Base-by-base conservation (phyloP, 805 yeast genomes). In the Lipomyces starkeyi region DNA sequence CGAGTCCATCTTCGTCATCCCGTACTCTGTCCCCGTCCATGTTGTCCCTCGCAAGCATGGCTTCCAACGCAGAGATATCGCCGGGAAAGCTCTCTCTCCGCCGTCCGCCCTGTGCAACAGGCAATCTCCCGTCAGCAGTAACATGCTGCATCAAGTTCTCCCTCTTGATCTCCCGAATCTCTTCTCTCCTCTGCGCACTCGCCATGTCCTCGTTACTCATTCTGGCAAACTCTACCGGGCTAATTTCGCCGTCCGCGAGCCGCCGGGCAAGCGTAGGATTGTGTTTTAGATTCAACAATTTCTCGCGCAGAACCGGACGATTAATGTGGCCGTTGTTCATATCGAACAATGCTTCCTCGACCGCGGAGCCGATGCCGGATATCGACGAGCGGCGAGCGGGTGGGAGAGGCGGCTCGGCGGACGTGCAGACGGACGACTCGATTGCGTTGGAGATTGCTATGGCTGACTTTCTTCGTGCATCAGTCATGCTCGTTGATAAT, bases 241-340 rank as follows among this genome's bases (percentile, higher is more conserved):
- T 11, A 22, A 64, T 43, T 9, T 14, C 59, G 47, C 68, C 68
- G n/a, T 14, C 35, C 17, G 54, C 37, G 22, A 64, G 47, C 34
- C 29, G n/a, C 13, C 56, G 47, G 13, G 64, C 68, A 17, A 64
- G 61, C 32, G 22, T 47, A 5, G 68, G 68, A 52, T 64, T 64
- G 53, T 64, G 68, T 40, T 64, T 64, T 27, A 64, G n/a, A 37
- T 74, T 73, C 29, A 81, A 83, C 40, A 80, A 73, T 74, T 80
- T 80, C 71, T 78, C 77, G 40, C 83, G 78, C 63, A 80, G 78
- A 17, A 79, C 81, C 22, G 79, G 78, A 65, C 81, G 82, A 70
- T 80, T 71, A 47, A 80, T 72, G 40, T 37, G 13, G 17, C 52
- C 56, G 47, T 54, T 25, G 53, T 64, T 61, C 25, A 55, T 25